Evolutionary conservation across 148 eudicot species (phyloP).

Genomic region (Simmondsia chinensis): DNA sequence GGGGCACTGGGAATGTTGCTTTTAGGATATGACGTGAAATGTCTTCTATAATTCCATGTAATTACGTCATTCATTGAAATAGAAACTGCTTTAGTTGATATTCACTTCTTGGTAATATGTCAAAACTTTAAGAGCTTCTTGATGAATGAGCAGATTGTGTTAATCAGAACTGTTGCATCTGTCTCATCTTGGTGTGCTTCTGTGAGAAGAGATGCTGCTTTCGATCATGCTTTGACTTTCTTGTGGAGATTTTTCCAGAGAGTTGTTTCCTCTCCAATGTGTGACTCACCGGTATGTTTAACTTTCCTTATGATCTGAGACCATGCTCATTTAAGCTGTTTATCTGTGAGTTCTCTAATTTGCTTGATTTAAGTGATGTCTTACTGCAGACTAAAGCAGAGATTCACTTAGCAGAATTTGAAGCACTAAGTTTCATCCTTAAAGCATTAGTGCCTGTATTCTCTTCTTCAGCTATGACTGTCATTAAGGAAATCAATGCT

Average conservation of each 20-base stretch:
- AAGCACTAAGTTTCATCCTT: constrained; percentile 55
- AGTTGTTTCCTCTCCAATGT: constrained; percentile 36
- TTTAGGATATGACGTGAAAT: too few species aligned
- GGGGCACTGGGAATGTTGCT: too few species aligned
- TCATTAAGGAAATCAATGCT: constrained; percentile 21
- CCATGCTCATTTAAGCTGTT: neutral
- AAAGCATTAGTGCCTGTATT: constrained; percentile 37
- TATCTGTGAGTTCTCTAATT: constrained; percentile 6
- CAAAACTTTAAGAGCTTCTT: neutral
- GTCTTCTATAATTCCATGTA: too few species aligned
- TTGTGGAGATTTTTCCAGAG: constrained; percentile 60
- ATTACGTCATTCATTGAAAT: constrained; percentile 2
- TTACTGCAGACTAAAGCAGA: constrained; percentile 58
- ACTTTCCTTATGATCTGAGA: neutral
- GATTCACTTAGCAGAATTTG: constrained; percentile 68
- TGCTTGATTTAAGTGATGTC: constrained; percentile 11
- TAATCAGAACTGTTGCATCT: constrained; percentile 54
- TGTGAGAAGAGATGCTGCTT: constrained; percentile 20
- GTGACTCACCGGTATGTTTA: constrained; percentile 60
- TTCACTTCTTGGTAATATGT: too few species aligned
- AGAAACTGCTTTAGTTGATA: neutral
- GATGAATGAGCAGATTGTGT: constrained; percentile 43
- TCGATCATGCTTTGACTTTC: constrained; percentile 27
- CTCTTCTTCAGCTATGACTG: constrained; percentile 36
- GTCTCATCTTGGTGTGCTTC: constrained; percentile 52